These are phyloP conservation scores for Wickerhamomyces sp. DNA, from an alignment of 1,139 yeast species.

Conservation along the genomic window DNA sequence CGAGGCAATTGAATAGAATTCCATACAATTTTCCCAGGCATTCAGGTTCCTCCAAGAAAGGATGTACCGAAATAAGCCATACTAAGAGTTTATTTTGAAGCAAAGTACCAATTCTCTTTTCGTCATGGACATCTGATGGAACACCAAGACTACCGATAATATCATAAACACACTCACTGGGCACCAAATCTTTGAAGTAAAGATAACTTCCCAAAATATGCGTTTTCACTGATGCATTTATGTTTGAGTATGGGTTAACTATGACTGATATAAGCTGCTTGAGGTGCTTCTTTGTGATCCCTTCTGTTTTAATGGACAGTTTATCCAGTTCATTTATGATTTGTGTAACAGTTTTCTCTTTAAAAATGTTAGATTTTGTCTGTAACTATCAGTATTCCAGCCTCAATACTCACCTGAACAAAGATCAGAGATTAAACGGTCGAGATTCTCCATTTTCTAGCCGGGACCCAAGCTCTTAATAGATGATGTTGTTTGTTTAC, in stretches of 20 bases:
- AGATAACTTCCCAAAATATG: conserved; percentile 28
- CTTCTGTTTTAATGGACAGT: conserved; percentile 6
- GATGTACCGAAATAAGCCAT: conserved; percentile 37
- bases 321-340: conserved; percentile 8
- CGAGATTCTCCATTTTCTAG: not conserved
- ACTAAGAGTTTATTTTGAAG: conserved; percentile 30
- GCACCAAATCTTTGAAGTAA: conserved; percentile 29
- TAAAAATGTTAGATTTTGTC: not conserved
- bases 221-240: conserved; percentile 4
- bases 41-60: conserved; percentile 25
- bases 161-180: conserved; percentile 23
- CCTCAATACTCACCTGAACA: not conserved
- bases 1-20: conserved; percentile 38
- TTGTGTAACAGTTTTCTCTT: not conserved
- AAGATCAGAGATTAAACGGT: not conserved
- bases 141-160: conserved; percentile 31
- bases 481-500: not conserved
- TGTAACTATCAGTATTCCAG: no score
- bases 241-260: conserved; percentile 5
- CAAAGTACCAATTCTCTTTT: conserved; percentile 15
- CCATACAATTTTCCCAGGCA: conserved; percentile 29
- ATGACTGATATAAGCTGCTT: conserved; percentile 4
- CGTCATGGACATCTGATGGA: conserved; percentile 15
- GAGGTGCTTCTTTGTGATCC: conserved; percentile 10
- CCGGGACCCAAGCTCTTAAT: no score